Evolutionary conservation across 257 asterid species (phyloP).

Genomic region (Solanum chiquidenum): DNA sequence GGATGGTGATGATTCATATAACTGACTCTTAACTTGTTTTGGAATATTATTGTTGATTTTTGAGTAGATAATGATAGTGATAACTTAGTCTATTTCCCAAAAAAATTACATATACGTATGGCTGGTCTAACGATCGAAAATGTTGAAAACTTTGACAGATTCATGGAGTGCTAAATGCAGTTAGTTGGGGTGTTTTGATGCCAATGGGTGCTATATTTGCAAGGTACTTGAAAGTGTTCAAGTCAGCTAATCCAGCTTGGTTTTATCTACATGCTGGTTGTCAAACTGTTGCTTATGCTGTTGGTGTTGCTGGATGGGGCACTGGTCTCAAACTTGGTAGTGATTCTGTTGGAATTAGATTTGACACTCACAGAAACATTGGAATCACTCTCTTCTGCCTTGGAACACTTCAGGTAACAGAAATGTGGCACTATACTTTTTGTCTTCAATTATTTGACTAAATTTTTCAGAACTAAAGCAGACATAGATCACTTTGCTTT

Average conservation of each 20-base stretch:
- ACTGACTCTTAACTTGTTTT: not conserved
- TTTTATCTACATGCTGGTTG: constrained; percentile 14
- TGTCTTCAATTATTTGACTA: not conserved
- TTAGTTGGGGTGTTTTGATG: constrained; percentile 20
- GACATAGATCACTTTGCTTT: not conserved
- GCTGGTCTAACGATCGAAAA: not conserved
- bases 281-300: constrained; percentile 8
- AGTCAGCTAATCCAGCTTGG: constrained; percentile 19
- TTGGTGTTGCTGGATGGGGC: constrained; percentile 21
- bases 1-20: too few relatives aligned
- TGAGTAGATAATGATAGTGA: not conserved
- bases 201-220: constrained; percentile 15
- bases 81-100: too few relatives aligned
- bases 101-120: not conserved
- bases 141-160: not conserved
- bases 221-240: constrained; percentile 3
- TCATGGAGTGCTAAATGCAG: constrained; percentile 14
- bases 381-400: constrained; percentile 14
- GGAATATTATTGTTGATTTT: not conserved
- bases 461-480: not conserved
- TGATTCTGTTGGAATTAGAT: constrained; percentile 9
- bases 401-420: constrained; percentile 14
- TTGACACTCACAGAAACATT: constrained; percentile 4
- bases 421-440: not conserved
- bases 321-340: constrained; percentile 15